Percentiles rank a stretch among this genome's conserved stretches.
These are phyloP conservation scores for Rhizoclosmatium hyalinum DNA, from an alignment of 371 early-diverging fungal genomes.

Conservation along the genomic window DNA sequence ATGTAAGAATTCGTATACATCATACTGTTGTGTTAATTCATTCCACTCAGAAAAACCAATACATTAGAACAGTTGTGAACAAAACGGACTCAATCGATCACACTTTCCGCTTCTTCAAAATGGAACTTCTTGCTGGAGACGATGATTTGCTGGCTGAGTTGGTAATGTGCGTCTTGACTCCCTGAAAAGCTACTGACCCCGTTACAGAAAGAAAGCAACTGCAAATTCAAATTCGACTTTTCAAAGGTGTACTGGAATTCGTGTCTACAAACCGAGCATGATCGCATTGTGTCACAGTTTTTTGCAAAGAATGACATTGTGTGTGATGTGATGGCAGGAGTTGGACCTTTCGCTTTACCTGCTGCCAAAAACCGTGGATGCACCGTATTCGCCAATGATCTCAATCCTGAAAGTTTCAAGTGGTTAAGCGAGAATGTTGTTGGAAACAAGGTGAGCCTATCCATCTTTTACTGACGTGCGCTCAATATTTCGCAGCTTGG, in stretches of 20 bases:
- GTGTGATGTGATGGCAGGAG: slow-evolving; percentile 96
- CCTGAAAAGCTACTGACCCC: neutral
- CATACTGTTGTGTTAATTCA: neutral
- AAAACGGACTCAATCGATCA: slow-evolving; percentile 94
- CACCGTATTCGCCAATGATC: slow-evolving; percentile 95
- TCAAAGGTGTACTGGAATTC: slow-evolving; percentile 99
- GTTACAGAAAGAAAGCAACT: slow-evolving; percentile 84
- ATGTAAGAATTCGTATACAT: slow-evolving; percentile 62
- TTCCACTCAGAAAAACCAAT: slow-evolving; percentile 80
- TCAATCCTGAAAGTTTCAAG: slow-evolving; percentile 91
- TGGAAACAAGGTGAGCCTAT: slow-evolving; percentile 76
- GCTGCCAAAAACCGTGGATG: slow-evolving; percentile 83
- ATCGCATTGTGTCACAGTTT: slow-evolving; percentile 74
- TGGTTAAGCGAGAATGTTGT: slow-evolving; percentile 82
- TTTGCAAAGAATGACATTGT: slow-evolving; percentile 81
- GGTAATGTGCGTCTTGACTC: slow-evolving; percentile 50
- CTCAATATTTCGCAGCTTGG: slow-evolving; percentile 44
- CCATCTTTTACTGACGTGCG: neutral
- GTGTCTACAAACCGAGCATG: slow-evolving; percentile 94
- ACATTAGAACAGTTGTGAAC: slow-evolving; percentile 92
- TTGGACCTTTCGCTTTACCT: slow-evolving; percentile 98
- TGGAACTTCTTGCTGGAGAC: slow-evolving; percentile 96
- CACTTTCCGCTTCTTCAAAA: slow-evolving; percentile 93
- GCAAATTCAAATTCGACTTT: slow-evolving; percentile 93
- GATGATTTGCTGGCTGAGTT: slow-evolving; percentile 85